Base-by-base conservation (phyloP, 495 filamentous ascomycete species). In the Oleoguttula mirabilis region DNA sequence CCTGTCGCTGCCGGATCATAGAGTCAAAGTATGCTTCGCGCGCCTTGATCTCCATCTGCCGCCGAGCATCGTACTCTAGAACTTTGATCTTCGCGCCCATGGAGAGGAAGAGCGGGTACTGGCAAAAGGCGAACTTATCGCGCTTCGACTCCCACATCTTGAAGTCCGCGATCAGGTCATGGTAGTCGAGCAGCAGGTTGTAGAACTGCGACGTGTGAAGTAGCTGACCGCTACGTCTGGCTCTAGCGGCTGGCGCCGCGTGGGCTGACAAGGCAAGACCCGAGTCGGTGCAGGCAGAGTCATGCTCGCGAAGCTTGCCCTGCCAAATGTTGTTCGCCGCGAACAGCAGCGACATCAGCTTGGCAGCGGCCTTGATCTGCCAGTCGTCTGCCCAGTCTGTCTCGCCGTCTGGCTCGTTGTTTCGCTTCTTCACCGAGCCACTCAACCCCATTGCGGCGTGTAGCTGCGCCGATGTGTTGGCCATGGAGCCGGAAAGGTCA, bases 21-120 rank as follows among this genome's bases (percentile, higher is more conserved):
- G 82, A 92, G 52, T 81, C 77, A 51, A 94, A 93, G 57, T 93
- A 94, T 1, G 88, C 88, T 52, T 94, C 84, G 34, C 88, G 71
- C 8, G 88, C 88, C 54, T 84, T 84, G 39, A 79, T 75, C 48
- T 85, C 81, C 88, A 94, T 94, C 62, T 94, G 88, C 6, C 88
- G 74, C 48, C 80, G 75, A 3, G 86, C 84, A 60, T 95, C 88
- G 55, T 92, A 75, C 58, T 94, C 88, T 54, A 94, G 65, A 45
- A 94, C 92, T 51, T 79, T 82, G 45, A 92, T 94, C 62, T 95
- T 95, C 21, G 86, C 80, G 63, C 84, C 86, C 51, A 95, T 88
- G 39, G 85, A 93, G 22, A 95, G 69, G 51, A 94, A 82, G 61
- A 94, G 93, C 3, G 88, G 88, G 54, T 88, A 94, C 55, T 94